phyloP scores from a whole-genome alignment of 1,284 basidiomycete genomes.

The Heliocybe sulcata region DNA sequence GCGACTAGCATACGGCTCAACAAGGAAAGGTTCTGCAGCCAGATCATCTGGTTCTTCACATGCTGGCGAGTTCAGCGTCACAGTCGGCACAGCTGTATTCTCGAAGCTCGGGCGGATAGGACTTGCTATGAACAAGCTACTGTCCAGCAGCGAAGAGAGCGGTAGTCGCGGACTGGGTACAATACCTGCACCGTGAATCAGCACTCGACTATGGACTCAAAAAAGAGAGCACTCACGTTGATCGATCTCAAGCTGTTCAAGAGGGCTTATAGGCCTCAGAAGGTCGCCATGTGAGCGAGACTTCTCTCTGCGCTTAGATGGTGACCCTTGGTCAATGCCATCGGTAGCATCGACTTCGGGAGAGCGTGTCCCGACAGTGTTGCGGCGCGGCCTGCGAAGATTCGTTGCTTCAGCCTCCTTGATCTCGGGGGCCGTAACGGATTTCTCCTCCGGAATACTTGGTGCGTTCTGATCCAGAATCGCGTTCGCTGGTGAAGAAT shows the following conservation, averaged over 20 bases:
- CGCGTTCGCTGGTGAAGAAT: slow-evolving; percentile 13
- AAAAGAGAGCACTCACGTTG: slow-evolving; percentile 33
- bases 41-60: slow-evolving; percentile 34
- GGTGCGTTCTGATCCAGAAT: slow-evolving; percentile 16
- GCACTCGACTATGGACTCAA: neutral
- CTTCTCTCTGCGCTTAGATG: slow-evolving; percentile 60
- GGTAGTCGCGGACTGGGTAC: slow-evolving; percentile 36
- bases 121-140: slow-evolving; percentile 54
- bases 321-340: slow-evolving; percentile 34
- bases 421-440: slow-evolving; percentile 1
- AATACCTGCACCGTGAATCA: slow-evolving; percentile 4
- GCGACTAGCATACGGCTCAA: slow-evolving; percentile 55
- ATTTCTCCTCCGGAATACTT: slow-evolving; percentile 20
- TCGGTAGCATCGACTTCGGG: slow-evolving; percentile 31
- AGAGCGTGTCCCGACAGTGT: slow-evolving; percentile 57
- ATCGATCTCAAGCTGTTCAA: slow-evolving; percentile 52
- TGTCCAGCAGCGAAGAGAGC: slow-evolving; percentile 57
- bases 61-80: slow-evolving; percentile 5
- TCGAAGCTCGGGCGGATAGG: slow-evolving; percentile 16
- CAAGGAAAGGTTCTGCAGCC: slow-evolving; percentile 47
- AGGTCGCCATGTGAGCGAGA: slow-evolving; percentile 58
- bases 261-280: slow-evolving; percentile 57
- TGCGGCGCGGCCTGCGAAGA: slow-evolving; percentile 49
- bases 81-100: slow-evolving; percentile 8
- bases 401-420: slow-evolving; percentile 25